Conservation (phyloP, 768 basidiomycete genomes). For the Serendipita sp. region DNA sequence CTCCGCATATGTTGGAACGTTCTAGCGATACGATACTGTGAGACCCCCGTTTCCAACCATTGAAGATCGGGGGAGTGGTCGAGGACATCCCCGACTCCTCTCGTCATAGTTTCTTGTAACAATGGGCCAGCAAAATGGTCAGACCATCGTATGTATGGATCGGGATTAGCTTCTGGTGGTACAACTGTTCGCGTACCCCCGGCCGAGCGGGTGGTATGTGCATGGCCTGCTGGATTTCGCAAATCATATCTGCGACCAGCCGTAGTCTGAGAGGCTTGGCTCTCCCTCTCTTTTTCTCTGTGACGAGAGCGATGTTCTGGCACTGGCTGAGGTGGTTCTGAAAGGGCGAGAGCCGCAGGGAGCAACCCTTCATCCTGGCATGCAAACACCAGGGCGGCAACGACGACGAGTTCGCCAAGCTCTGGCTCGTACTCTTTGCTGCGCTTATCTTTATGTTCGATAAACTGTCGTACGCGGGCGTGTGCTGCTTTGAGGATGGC, state of each 20-base stretch:
- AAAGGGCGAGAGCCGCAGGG: not conserved
- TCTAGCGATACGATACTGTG: not conserved
- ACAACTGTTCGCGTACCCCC: not conserved
- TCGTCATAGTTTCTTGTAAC: constrained; percentile 1
- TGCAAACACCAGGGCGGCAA: not conserved
- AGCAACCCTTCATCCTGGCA: constrained; percentile 3
- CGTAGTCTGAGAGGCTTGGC: not conserved
- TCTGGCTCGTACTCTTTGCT: not conserved
- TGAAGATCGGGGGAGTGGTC: not conserved
- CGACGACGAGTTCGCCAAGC: not conserved
- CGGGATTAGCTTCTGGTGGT: not conserved
- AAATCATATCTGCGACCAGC: not conserved
- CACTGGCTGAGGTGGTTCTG: not conserved
- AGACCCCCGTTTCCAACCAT: not conserved
- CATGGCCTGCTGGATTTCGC: not conserved
- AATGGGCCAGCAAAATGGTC: not conserved
- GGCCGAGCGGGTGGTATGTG: not conserved
- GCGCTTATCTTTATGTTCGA: not conserved
- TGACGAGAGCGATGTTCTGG: not conserved
- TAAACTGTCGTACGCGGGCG: not conserved
- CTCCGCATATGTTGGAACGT: not conserved
- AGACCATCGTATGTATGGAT: not conserved
- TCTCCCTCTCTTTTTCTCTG: not conserved
- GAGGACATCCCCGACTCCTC: not conserved
- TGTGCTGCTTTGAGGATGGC: not conserved